Percentiles rank a stretch among this genome's conserved stretches.
phyloP scores from a whole-genome alignment of 2,329 filamentous ascomycete species.

The Trematosphaeria pertusa region DNA sequence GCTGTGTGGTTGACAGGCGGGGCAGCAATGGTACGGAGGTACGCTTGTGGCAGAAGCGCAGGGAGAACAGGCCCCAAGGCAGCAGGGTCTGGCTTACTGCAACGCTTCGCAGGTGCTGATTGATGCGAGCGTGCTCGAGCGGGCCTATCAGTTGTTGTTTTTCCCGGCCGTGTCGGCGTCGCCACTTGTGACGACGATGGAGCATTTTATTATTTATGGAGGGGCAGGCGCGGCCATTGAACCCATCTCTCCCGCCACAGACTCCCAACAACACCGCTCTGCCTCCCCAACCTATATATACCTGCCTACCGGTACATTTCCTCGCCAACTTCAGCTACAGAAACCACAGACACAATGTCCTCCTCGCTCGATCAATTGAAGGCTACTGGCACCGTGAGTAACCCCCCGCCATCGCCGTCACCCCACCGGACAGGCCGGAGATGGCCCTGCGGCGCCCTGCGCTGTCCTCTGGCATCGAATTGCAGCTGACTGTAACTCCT shows the following conservation, averaged over 20 bases:
- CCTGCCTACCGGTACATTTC: slow-evolving; percentile 4
- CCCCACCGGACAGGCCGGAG: slow-evolving; percentile 22
- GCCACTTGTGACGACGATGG: slow-evolving; percentile 47
- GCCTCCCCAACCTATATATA: slow-evolving; percentile 2
- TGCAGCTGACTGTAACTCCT: slow-evolving; percentile 14
- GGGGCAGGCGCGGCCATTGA: slow-evolving; percentile 27
- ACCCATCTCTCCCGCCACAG: slow-evolving; percentile 28
- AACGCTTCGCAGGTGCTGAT: slow-evolving; percentile 31
- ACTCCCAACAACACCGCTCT: slow-evolving; percentile 15
- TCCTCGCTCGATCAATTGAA: slow-evolving; percentile 96
- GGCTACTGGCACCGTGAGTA: slow-evolving; percentile 90
- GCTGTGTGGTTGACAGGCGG: too few species aligned
- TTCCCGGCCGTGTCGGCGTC: slow-evolving; percentile 30
- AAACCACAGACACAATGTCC: slow-evolving; percentile 66
- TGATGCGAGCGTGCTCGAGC: slow-evolving; percentile 29
- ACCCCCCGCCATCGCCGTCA: slow-evolving; percentile 29
- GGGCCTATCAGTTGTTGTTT: slow-evolving; percentile 26
- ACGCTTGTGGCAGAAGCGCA: slow-evolving; percentile 10
- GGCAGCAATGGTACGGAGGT: too few species aligned
- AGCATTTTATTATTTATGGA: slow-evolving; percentile 36
- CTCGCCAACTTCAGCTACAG: slow-evolving; percentile 5
- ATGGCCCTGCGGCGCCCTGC: slow-evolving; percentile 15
- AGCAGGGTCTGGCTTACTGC: slow-evolving; percentile 27
- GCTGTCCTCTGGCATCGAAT: neutral
- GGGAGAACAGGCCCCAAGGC: slow-evolving; percentile 6